Evolutionary conservation across 2,329 filamentous ascomycete genomes (phyloP).

Genomic region (Diaporthe citri): DNA sequence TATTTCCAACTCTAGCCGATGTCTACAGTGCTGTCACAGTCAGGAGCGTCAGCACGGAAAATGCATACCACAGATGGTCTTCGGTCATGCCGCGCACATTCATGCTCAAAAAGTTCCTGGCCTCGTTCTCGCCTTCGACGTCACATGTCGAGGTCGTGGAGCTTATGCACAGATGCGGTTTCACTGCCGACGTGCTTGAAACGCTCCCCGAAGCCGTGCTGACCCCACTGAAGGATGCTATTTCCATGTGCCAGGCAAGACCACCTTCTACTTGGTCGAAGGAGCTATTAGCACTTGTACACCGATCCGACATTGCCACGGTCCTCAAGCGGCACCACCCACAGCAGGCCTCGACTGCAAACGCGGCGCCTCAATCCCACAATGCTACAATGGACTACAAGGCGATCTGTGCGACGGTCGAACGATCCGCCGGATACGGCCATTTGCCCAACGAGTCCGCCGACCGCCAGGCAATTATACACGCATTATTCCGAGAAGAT

Average conservation of each 20-base stretch:
- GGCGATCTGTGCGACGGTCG: conserved; percentile 61
- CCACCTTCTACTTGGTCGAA: conserved; percentile 83
- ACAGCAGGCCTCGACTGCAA: conserved; percentile 54
- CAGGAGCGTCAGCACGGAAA: conserved; percentile 51
- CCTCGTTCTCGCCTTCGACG: conserved; percentile 63
- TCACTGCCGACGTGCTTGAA: conserved; percentile 77
- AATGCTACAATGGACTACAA: conserved; percentile 80
- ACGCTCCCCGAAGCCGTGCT: conserved; percentile 89
- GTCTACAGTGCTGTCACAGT: conserved; percentile 57
- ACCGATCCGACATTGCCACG: conserved; percentile 83
- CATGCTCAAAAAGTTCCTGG: conserved; percentile 78
- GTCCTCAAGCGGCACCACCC: conserved; percentile 66
- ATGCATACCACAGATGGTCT: conserved; percentile 57
- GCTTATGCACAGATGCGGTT: conserved; percentile 77
- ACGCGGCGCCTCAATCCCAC: conserved; percentile 69
- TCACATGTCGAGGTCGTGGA: conserved; percentile 76
- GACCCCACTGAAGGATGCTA: conserved; percentile 83
- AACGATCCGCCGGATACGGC: conserved; percentile 28
- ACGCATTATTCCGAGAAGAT: conserved; percentile 91
- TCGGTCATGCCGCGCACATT: conserved; percentile 74
- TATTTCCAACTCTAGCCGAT: conserved; percentile 59
- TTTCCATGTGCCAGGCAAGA: conserved; percentile 84
- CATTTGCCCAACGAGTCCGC: conserved; percentile 67
- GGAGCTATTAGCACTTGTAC: conserved; percentile 79
- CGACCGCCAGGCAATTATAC: conserved; percentile 83